Evolutionary conservation across 2,329 filamentous ascomycete genomes (phyloP).

Genomic region (Fusarium pseudoanthophilum): DNA sequence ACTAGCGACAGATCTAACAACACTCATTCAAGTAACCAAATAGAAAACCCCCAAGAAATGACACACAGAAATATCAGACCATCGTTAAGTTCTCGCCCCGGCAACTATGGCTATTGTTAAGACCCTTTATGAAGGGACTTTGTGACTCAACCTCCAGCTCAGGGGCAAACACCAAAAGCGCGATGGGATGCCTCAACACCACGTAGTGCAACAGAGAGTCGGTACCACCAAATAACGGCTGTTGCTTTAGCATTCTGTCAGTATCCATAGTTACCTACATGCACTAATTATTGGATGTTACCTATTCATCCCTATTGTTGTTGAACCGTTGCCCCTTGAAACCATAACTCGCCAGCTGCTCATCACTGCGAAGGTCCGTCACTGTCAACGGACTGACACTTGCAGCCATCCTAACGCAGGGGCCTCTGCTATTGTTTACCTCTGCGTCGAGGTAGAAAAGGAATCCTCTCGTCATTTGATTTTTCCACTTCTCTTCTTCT

Average conservation of each 20-base stretch:
- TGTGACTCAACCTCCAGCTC: slow-evolving; percentile 4
- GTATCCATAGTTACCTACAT: not conserved
- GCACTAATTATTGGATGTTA: not conserved
- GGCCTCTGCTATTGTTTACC: slow-evolving; percentile 25
- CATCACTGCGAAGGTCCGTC: slow-evolving; percentile 12
- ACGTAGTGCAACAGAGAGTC: slow-evolving; percentile 24
- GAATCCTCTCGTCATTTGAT: slow-evolving; percentile 6
- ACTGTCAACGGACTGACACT: slow-evolving; percentile 5
- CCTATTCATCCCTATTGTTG: slow-evolving; percentile 10
- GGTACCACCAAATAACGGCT: slow-evolving; percentile 30
- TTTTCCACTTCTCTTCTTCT: slow-evolving; percentile 2
- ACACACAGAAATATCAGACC: not conserved
- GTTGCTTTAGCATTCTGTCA: slow-evolving; percentile 12
- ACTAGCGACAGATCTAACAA: not conserved
- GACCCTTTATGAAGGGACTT: not conserved
- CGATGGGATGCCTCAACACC: slow-evolving; percentile 25
- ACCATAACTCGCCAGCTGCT: slow-evolving; percentile 20
- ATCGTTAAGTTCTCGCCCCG: too few relatives aligned
- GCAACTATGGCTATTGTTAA: not conserved
- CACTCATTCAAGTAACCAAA: not conserved
- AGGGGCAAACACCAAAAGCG: slow-evolving; percentile 29
- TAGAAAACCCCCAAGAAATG: not conserved
- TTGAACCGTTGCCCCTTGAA: slow-evolving; percentile 33
- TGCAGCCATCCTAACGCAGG: not conserved
- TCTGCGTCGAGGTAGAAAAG: slow-evolving; percentile 22